These are phyloP conservation scores for Radiomyces spectabilis DNA, from an alignment of 192 early-diverging fungal genomes.

Conservation along the genomic window DNA sequence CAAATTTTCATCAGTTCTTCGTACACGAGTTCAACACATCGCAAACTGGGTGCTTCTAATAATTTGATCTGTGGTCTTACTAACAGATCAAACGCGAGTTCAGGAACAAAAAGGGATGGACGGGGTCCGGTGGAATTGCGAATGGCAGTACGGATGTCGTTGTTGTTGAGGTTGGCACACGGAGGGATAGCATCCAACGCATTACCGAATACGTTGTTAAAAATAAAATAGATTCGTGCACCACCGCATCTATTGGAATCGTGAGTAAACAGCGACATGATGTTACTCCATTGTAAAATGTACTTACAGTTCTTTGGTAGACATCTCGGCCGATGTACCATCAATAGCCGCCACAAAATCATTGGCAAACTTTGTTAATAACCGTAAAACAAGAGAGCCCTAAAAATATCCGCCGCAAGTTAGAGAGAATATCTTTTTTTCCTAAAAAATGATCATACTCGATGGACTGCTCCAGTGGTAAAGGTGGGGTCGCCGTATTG, in stretches of 20 bases:
- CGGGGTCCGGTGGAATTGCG: conserved; percentile 78
- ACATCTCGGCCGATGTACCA: conserved; percentile 61
- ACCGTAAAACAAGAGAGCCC: conserved; percentile 56
- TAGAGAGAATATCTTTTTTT: too few relatives aligned
- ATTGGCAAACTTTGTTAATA: conserved; percentile 68
- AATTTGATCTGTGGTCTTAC: conserved; percentile 76
- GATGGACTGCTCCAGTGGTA: conserved; percentile 35
- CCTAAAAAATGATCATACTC: conserved; percentile 29
- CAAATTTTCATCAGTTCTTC: conserved; percentile 79
- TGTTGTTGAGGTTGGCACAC: conserved; percentile 57
- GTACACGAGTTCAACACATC: conserved; percentile 78
- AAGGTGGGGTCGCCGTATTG: conserved; percentile 56
- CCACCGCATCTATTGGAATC: conserved; percentile 54
- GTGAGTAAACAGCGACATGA: too few relatives aligned
- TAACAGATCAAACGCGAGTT: conserved; percentile 77
- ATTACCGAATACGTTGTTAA: conserved; percentile 71
- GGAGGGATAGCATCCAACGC: conserved; percentile 69
- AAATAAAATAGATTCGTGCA: conserved; percentile 77
- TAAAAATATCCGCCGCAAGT: conserved; percentile 4
- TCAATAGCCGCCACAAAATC: conserved; percentile 76
- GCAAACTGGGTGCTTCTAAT: conserved; percentile 65
- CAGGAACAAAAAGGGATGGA: conserved; percentile 76
- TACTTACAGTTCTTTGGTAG: conserved; percentile 62
- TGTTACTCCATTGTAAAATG: too few relatives aligned
- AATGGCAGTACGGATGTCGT: conserved; percentile 75